phyloP scores from a whole-genome alignment of 2,329 filamentous ascomycete species.

The Pseudogymnoascus sp. region DNA sequence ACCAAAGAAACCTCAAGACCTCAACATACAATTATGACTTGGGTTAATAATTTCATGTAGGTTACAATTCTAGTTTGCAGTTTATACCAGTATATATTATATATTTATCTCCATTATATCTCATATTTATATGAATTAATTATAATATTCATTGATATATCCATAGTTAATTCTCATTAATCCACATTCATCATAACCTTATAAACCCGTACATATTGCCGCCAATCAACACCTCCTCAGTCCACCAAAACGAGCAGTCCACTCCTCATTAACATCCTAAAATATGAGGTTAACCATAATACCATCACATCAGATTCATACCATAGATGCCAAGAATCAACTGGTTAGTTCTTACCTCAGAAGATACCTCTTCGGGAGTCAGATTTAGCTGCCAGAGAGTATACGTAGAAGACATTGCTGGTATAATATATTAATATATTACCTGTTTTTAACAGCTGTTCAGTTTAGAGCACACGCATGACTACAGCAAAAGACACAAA shows the following conservation, averaged over 20 bases:
- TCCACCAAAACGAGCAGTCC: neutral
- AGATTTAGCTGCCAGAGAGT: neutral
- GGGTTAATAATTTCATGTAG: neutral
- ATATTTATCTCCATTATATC: neutral
- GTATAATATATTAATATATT: too few relatives aligned
- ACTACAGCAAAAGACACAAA: neutral
- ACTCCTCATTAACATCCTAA: neutral
- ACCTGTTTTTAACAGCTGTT: neutral
- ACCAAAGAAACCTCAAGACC: neutral
- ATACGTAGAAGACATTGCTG: neutral
- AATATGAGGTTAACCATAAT: neutral
- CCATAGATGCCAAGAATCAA: neutral
- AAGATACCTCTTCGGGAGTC: neutral
- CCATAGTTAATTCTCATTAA: neutral
- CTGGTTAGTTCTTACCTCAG: neutral
- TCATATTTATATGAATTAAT: neutral
- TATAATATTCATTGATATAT: neutral
- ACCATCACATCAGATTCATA: neutral
- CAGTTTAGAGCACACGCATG: neutral
- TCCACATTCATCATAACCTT: neutral
- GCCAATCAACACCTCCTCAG: neutral
- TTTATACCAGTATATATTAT: too few relatives aligned
- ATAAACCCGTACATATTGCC: conserved; percentile 3
- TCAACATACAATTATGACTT: neutral
- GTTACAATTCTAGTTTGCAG: neutral